Percentiles rank a stretch among this genome's conserved stretches.
Conservation (phyloP, 2,329 filamentous ascomycete species). For the Cercospora sp. region DNA sequence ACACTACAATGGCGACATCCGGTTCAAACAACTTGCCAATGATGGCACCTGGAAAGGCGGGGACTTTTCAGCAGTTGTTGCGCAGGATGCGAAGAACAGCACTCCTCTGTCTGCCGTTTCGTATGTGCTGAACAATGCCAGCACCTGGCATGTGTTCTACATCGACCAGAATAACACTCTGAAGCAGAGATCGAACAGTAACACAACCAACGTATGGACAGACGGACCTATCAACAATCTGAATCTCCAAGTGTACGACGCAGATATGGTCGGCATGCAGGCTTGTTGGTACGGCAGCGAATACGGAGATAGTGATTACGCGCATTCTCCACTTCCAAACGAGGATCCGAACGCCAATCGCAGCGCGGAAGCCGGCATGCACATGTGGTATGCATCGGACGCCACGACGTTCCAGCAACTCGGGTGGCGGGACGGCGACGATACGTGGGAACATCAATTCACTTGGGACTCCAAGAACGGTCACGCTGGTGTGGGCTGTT, state of each 20-base stretch:
- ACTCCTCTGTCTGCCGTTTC: slow-evolving; percentile 48
- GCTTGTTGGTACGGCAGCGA: slow-evolving; percentile 43
- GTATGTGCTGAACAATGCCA: slow-evolving; percentile 41
- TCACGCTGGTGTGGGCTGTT: slow-evolving; percentile 40
- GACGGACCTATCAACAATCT: slow-evolving; percentile 40
- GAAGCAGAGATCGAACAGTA: slow-evolving; percentile 43
- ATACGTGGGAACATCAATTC: slow-evolving; percentile 41
- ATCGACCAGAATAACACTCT: slow-evolving; percentile 44
- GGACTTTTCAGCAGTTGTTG: slow-evolving; percentile 42
- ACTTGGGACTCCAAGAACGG: slow-evolving; percentile 44
- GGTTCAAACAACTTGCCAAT: slow-evolving; percentile 43
- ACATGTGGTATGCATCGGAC: slow-evolving; percentile 48
- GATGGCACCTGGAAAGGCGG: slow-evolving; percentile 45
- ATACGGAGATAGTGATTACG: slow-evolving; percentile 43
- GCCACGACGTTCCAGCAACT: slow-evolving; percentile 44
- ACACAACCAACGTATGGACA: slow-evolving; percentile 43
- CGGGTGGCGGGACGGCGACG: slow-evolving; percentile 44
- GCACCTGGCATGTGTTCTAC: slow-evolving; percentile 40
- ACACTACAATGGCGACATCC: slow-evolving; percentile 46
- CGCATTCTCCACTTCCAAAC: slow-evolving; percentile 40
- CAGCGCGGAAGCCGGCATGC: slow-evolving; percentile 42
- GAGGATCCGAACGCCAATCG: slow-evolving; percentile 30
- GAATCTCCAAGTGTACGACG: slow-evolving; percentile 36
- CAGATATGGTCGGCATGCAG: slow-evolving; percentile 41
- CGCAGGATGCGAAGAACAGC: slow-evolving; percentile 46